Conservation (phyloP, 2,329 filamentous ascomycete genomes). For the Salinomyces thailandicus region DNA sequence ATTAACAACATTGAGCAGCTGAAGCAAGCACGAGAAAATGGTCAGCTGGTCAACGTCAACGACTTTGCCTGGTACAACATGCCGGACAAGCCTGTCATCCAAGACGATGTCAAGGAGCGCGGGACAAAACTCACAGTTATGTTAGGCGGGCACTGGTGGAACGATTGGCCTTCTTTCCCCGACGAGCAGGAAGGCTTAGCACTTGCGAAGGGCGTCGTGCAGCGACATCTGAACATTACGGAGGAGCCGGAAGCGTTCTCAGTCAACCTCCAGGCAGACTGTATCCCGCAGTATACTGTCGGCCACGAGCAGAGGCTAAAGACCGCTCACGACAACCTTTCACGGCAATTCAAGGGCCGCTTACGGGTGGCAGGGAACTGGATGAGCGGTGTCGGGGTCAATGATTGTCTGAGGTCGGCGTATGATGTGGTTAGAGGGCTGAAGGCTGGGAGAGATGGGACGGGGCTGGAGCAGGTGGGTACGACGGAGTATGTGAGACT, state of each 20-base stretch:
- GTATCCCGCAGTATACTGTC: slow-evolving; percentile 83
- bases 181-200: slow-evolving; percentile 53
- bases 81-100: slow-evolving; percentile 19
- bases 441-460: slow-evolving; percentile 23
- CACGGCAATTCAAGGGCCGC: slow-evolving; percentile 47
- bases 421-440: slow-evolving; percentile 42
- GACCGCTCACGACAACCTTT: slow-evolving; percentile 45
- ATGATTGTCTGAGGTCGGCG: slow-evolving; percentile 45
- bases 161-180: slow-evolving; percentile 53
- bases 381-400: slow-evolving; percentile 39
- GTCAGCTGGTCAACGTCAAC: slow-evolving; percentile 23
- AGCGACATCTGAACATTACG: slow-evolving; percentile 63
- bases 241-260: slow-evolving; percentile 51
- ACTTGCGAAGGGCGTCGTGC: slow-evolving; percentile 60
- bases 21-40: slow-evolving; percentile 13
- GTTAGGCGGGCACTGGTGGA: slow-evolving; percentile 89
- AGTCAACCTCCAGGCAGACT: slow-evolving; percentile 54
- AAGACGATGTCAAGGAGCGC: slow-evolving; percentile 34
- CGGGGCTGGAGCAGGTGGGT: slow-evolving; percentile 24
- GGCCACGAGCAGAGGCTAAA: slow-evolving; percentile 60
- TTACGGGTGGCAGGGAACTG: slow-evolving; percentile 51
- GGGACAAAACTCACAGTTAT: slow-evolving; percentile 86
- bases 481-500: slow-evolving; percentile 13
- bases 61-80: slow-evolving; percentile 27
- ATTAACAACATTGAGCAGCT: slow-evolving; percentile 15